These are phyloP conservation scores for Rheum nobile DNA, from an alignment of 148 eudicot genomes.

Conservation along the genomic window DNA sequence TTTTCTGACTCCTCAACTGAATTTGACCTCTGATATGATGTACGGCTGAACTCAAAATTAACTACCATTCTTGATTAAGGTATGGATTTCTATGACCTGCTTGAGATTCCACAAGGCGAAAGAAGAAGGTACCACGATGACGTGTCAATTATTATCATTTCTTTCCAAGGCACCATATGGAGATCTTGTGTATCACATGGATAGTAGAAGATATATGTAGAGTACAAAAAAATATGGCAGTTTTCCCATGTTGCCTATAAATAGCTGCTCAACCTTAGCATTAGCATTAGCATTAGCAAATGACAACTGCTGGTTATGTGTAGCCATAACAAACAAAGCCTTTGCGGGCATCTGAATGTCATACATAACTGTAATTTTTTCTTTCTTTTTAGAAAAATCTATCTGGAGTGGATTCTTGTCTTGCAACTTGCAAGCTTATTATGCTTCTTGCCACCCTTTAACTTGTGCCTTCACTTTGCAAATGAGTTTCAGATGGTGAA, in stretches of 20 bases:
- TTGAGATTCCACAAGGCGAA: conserved; percentile 94
- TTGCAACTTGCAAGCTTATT: not conserved
- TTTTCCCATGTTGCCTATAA: not conserved
- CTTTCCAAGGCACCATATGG: conserved; percentile 97
- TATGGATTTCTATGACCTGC: conserved; percentile 60
- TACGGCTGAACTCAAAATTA: not conserved
- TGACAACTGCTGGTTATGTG: not conserved
- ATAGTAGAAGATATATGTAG: too few relatives aligned
- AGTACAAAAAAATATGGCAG: not conserved
- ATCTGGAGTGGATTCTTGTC: not conserved
- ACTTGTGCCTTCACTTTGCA: not conserved
- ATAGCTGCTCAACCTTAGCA: not conserved
- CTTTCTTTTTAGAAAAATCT: too few relatives aligned
- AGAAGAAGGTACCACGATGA: conserved; percentile 88
- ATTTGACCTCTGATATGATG: too few relatives aligned
- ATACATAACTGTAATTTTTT: not conserved
- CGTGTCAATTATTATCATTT: conserved; percentile 81
- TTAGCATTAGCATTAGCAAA: too few relatives aligned
- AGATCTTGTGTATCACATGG: conserved; percentile 30
- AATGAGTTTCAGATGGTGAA: not conserved
- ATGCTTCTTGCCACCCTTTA: not conserved
- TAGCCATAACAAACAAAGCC: not conserved
- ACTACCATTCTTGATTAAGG: conserved; percentile 11
- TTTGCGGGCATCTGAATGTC: not conserved
- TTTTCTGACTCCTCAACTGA: not conserved